Conservation (phyloP, 2,329 filamentous ascomycete genomes). For the Hymenoscyphus salicellus region DNA sequence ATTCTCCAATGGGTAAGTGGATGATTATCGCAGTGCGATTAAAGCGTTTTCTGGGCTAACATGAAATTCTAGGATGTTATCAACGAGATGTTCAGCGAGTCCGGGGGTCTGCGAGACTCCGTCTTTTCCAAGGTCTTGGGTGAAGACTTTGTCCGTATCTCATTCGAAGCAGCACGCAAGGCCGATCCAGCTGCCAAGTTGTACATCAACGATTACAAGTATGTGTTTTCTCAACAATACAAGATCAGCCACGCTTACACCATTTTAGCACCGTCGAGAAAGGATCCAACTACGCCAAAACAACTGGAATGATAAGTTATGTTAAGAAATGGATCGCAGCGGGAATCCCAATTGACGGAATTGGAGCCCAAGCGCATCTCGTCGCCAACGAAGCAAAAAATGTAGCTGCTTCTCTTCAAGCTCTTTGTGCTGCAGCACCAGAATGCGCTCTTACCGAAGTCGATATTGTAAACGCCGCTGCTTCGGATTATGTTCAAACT, state of each 20-base stretch:
- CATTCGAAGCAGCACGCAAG: constrained; percentile 63
- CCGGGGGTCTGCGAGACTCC: constrained; percentile 47
- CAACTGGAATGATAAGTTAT: constrained; percentile 48
- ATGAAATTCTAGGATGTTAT: constrained; percentile 48
- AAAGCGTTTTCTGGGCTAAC: not conserved
- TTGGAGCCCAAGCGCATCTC: constrained; percentile 34
- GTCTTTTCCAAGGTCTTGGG: constrained; percentile 67
- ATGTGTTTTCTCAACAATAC: not conserved
- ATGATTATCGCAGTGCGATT: not conserved
- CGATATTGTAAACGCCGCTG: constrained; percentile 58
- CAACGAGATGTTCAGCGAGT: constrained; percentile 59
- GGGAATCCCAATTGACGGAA: constrained; percentile 62
- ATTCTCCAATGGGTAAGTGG: constrained; percentile 48
- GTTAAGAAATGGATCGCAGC: constrained; percentile 60
- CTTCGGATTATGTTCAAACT: constrained; percentile 32
- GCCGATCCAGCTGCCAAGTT: constrained; percentile 65
- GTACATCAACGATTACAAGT: constrained; percentile 71
- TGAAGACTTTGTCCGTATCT: constrained; percentile 65
- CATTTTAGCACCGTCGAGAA: constrained; percentile 21
- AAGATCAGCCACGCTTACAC: constrained; percentile 31
- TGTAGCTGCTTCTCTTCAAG: constrained; percentile 38
- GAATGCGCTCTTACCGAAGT: constrained; percentile 67
- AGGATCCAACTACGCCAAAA: constrained; percentile 53
- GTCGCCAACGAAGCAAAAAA: constrained; percentile 16
- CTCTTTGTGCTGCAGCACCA: constrained; percentile 51